A percentile compares a stretch with the other conserved stretches of the same genome.
phyloP scores from a whole-genome alignment of 2,329 filamentous ascomycete genomes.

The Raffaelea arxii region DNA sequence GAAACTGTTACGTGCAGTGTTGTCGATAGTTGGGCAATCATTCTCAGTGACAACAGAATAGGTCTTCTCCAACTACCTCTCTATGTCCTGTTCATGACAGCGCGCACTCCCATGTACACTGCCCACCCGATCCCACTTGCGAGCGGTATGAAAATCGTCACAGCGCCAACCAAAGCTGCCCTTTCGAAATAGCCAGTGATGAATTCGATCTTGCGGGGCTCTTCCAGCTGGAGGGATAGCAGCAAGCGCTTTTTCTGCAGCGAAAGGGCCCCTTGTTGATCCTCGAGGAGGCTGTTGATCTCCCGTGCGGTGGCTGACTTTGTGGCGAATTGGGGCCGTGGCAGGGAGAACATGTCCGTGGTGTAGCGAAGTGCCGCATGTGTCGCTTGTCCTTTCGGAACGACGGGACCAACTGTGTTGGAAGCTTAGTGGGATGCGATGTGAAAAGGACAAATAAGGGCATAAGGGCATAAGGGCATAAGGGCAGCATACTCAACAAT shows the following conservation, averaged over 20 bases:
- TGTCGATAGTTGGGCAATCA: too few species aligned
- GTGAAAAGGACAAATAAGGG: too few species aligned
- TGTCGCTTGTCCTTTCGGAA: slow-evolving; percentile 15
- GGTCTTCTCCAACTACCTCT: too few species aligned
- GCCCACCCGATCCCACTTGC: background rate
- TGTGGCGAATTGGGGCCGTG: background rate
- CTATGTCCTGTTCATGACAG: too few species aligned
- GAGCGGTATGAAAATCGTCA: background rate
- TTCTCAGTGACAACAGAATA: too few species aligned
- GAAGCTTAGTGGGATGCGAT: too few species aligned
- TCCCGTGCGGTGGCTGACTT: background rate
- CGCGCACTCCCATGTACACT: too few species aligned
- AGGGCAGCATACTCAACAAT: slow-evolving; percentile 28
- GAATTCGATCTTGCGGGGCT: background rate
- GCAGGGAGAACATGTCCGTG: background rate
- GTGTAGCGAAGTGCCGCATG: background rate
- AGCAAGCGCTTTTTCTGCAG: background rate
- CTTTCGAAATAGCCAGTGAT: slow-evolving; percentile 6
- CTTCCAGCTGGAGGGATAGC: background rate
- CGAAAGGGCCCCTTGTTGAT: background rate
- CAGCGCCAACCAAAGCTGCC: slow-evolving; percentile 4
- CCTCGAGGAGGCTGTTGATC: background rate
- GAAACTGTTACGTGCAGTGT: too few species aligned
- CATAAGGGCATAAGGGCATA: too few species aligned
- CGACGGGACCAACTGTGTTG: slow-evolving; percentile 27